Evolutionary conservation across 1,139 yeast species (phyloP), one percentile per base, ranked within the genome.

Genomic region (Kodamaea alishanica): DNA sequence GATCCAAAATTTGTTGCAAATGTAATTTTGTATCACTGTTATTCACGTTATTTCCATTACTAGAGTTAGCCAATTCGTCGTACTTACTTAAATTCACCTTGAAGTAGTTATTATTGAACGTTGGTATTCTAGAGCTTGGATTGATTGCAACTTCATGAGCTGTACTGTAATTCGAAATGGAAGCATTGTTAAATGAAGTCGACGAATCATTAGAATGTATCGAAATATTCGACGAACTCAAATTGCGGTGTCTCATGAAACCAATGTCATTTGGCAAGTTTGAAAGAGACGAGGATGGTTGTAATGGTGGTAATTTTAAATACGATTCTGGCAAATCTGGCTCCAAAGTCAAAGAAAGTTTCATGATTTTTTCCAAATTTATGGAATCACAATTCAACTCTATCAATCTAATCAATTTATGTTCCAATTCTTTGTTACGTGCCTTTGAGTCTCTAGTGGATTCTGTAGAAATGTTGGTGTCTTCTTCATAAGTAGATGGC

Each of bases 241-340:
- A 28, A 37, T 50, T 38, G 37, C 46, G 40, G 28, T 49, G 39
- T 26, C 47, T 40, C 20, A 34, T 37, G 32, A 44, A 47, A n/a
- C 40, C 33, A 24, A 34, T 24, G 5, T 46, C 52, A 20, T 43
- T 22, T 28, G 50, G 45, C n/a, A 46, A 24, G 10, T 26, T 37
- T 20, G 37, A 36, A 30, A 45, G 45, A 24, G 39, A 33, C 8
- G 29, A 47, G 30, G 15, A 24, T 28, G n/a, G 38, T n/a, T 24
- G 28, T 26, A 10, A 29, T 11, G 23, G 9, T 12, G 23, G 41
- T 26, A 27, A 41, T 29, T 50, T 57, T 35, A 70, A 50, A 42
- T 71, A 71, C 2, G 61, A 61, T 43, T 72, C 77, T 1, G 70
- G 69, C 30, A 67, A 51, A 22, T 62, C 70, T 2, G 74, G 71